Evolutionary conservation across 176 grass and related monocot species (phyloP), one percentile per base, ranked within the genome.

Genomic region (Echinochloa phyllopogon): DNA sequence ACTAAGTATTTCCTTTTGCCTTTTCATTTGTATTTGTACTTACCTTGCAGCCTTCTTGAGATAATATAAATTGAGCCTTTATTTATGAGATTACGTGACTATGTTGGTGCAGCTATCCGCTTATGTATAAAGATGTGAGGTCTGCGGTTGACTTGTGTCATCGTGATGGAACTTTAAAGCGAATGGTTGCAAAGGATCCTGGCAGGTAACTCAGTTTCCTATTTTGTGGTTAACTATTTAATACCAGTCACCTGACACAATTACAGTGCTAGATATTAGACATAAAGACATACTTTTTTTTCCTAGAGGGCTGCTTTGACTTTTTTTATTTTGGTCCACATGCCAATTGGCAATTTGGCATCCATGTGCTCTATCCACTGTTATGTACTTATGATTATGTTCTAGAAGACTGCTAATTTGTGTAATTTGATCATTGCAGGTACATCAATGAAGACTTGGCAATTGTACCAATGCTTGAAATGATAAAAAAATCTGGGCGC

Each of bases 381-480:
- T 27, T 75, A 76, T 65, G 33, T 70, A 29, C n/a, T 64, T 68
- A 33, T 23, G 37, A 47, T 25, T 75, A 61, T 48, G 18, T 77
- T 79, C n/a, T 81, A 18, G 65, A 69, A 41, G 27, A 29, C 39
- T 71, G 63, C 61, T 77, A 57, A 85, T 60, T 43, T 85, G 29
- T 84, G 40, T 75, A 36, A 73, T 79, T 82, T 74, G 6, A 77
- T 83, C 45, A 56, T 88, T 52, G 14, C 81, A 98, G 96, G 83
- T 98, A 98, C 72, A 98, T 98, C 40, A 96, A 96, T 81, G 91
- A 94, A 78, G 96, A 98, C 85, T 78, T 87, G 77, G 80, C 91
- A 39, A 98, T 98, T 85, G 88, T 98, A 21, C 96, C 96, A 17
- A 94, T 98, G 96, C 93, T 98, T 86, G 65, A 92, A 93, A 98